Conservation (phyloP, 108 stramenopile species). For the Skeletonema tropicum region DNA sequence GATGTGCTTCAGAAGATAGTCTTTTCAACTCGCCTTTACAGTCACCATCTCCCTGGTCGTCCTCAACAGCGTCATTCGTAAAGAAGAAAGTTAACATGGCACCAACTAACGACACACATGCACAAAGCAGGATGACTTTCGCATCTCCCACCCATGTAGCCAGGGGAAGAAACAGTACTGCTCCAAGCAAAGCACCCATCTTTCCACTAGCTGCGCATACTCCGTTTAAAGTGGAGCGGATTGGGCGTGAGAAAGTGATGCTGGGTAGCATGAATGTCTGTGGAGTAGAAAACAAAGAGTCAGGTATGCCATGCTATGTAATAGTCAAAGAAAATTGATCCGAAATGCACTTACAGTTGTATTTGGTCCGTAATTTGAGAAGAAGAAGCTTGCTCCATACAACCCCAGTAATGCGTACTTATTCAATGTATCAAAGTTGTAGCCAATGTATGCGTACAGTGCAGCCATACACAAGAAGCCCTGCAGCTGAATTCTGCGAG, state of each 20-base stretch:
- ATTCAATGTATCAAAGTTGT: constrained; percentile 58
- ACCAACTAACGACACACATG: constrained; percentile 43
- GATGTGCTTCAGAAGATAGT: background rate
- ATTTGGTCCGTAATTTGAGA: constrained; percentile 90
- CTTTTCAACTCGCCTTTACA: background rate
- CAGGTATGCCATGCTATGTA: background rate
- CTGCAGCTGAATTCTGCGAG: constrained; percentile 80
- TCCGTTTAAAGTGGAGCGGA: constrained; percentile 87
- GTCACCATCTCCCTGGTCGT: background rate
- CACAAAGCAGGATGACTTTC: constrained; percentile 58
- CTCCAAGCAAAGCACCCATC: constrained; percentile 71
- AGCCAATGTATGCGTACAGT: constrained; percentile 75
- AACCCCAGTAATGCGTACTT: constrained; percentile 51
- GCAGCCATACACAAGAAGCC: constrained; percentile 81
- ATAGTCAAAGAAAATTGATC: background rate
- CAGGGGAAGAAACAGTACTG: constrained; percentile 51
- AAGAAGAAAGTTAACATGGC: constrained; percentile 46
- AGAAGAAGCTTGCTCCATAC: constrained; percentile 89
- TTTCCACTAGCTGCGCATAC: constrained; percentile 84
- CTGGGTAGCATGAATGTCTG: constrained; percentile 75
- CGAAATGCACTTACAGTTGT: constrained; percentile 58
- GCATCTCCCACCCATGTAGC: constrained; percentile 47
- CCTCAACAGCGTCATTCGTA: background rate
- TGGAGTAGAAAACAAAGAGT: background rate
- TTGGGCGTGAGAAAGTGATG: constrained; percentile 68